Conservation (phyloP, 2,329 filamentous ascomycete genomes). For the Epichloe amarillans region DNA sequence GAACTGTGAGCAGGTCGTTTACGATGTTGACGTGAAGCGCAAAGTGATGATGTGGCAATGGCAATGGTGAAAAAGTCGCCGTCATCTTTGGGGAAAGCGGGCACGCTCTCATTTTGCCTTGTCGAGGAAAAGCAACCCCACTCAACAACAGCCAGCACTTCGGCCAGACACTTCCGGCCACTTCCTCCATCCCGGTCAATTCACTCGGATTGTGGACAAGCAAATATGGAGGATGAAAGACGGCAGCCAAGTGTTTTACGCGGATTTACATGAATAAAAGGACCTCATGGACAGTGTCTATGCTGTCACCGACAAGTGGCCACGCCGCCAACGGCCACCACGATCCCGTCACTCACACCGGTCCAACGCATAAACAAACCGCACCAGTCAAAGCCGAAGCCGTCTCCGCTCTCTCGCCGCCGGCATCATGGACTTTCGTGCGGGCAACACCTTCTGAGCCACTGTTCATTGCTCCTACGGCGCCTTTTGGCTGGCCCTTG, state of each 20-base stretch:
- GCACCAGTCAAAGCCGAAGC: slow-evolving; percentile 29
- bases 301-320: background rate
- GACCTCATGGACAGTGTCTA: too few species aligned
- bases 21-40: background rate
- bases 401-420: slow-evolving; percentile 26
- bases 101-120: too few species aligned
- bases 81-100: too few species aligned
- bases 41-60: background rate
- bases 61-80: too few species aligned
- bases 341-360: slow-evolving; percentile 16
- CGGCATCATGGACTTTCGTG: slow-evolving; percentile 41
- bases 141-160: background rate
- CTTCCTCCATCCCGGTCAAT: background rate
- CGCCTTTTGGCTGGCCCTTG: slow-evolving; percentile 20
- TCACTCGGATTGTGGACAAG: background rate
- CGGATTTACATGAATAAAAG: background rate
- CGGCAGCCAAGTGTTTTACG: background rate
- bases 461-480: too few species aligned
- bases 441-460: slow-evolving; percentile 46
- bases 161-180: too few species aligned
- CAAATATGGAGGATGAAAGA: background rate
- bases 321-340: background rate
- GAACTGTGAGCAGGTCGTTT: background rate
- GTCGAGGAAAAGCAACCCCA: too few species aligned
- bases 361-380: slow-evolving; percentile 18